Percentiles rank a stretch among this genome's conserved stretches.
Evolutionary conservation across 2,329 filamentous ascomycete species (phyloP).

Genomic region (Botrytis paeoniae): DNA sequence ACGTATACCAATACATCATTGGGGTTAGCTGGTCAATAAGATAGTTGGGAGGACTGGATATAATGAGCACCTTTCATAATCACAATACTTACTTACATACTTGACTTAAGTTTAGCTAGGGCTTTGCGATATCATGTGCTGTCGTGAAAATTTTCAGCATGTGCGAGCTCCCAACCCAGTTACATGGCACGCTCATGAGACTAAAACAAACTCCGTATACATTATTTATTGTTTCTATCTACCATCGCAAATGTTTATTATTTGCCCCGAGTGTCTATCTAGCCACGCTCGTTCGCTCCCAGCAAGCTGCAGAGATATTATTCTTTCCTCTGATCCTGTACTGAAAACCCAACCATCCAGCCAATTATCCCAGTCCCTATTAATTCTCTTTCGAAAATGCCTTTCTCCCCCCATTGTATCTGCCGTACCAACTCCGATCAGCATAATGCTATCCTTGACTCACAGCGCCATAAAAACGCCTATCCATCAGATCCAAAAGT

Average conservation of each 20-base stretch:
- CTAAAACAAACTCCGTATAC: neutral
- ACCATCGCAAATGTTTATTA: neutral
- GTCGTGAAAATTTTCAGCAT: neutral
- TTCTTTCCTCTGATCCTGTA: neutral
- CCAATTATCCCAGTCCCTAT: neutral
- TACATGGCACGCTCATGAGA: neutral
- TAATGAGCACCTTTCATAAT: neutral
- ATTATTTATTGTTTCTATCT: neutral
- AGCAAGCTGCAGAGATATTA: neutral
- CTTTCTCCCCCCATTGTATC: neutral
- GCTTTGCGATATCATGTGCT: neutral
- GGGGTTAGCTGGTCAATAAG: no score
- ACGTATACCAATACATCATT: neutral
- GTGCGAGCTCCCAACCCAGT: neutral
- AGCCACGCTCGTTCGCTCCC: neutral
- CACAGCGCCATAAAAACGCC: neutral
- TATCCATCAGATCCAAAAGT: neutral
- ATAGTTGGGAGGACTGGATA: neutral
- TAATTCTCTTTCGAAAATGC: neutral
- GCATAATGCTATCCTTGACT: neutral
- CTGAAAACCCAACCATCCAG: neutral
- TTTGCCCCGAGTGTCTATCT: neutral
- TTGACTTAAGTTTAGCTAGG: neutral
- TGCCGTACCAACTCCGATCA: neutral
- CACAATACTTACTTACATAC: neutral